A percentile compares a stretch with the other conserved stretches of the same genome.
These are phyloP conservation scores for Macrotyloma uniflorum DNA, from an alignment of 306 rosid genomes.

Conservation along the genomic window DNA sequence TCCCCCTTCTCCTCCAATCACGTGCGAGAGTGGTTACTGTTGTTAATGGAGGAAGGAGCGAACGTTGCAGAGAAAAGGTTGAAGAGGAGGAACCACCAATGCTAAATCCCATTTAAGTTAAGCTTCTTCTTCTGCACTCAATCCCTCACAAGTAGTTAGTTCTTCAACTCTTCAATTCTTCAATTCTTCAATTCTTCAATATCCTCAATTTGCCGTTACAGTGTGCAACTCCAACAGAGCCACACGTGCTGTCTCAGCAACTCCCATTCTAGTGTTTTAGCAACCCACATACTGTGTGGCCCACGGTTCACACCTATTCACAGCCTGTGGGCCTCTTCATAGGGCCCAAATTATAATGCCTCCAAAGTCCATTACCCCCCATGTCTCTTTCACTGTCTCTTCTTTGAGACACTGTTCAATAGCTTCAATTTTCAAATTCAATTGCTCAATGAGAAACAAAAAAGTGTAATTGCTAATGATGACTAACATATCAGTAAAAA, in stretches of 20 bases:
- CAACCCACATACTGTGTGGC: not conserved
- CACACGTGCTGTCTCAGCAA: constrained; percentile 5
- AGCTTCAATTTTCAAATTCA: too few relatives aligned
- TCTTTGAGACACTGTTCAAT: too few relatives aligned
- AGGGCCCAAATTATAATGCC: not conserved
- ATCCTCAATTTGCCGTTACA: not conserved
- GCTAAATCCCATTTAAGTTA: constrained; percentile 37
- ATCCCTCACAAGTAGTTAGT: not conserved
- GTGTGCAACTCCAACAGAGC: not conserved
- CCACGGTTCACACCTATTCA: not conserved
- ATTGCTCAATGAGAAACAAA: too few relatives aligned
- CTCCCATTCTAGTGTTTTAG: not conserved
- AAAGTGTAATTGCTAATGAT: too few relatives aligned
- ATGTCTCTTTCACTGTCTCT: too few relatives aligned
- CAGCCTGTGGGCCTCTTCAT: not conserved
- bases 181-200: not conserved
- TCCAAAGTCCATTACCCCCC: not conserved
- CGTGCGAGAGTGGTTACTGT: not conserved
- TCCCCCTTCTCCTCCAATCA: constrained; percentile 23
- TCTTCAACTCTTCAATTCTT: not conserved
- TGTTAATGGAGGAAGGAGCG: constrained; percentile 14
- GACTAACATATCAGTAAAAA: too few relatives aligned
- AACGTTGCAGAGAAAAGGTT: constrained; percentile 21
- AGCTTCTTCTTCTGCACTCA: not conserved
- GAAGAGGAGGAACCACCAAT: constrained; percentile 37